Base-by-base conservation (phyloP, 805 yeast species). In the Blastobotrys attinorum region DNA sequence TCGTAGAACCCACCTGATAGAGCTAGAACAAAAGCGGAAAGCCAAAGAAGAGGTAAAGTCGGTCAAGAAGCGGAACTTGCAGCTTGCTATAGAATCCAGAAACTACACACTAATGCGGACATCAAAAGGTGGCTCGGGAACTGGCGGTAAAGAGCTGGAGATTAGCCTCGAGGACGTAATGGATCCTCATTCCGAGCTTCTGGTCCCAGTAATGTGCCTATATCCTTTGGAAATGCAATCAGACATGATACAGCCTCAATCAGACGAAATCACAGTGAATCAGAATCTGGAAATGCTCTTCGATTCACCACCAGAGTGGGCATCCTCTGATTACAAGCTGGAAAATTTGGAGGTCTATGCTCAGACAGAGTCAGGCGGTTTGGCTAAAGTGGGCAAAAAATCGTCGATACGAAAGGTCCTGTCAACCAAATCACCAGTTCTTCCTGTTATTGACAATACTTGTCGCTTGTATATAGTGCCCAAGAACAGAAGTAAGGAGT, bases 211-310 rank as follows among this genome's bases (percentile, higher is more conserved):
- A 0, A 69, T 82, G 67, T 67, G 86, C 3, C 62, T 89, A 45
- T 90, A 87, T 54, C 97, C 97, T 18, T 75, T 88, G 1, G 77
- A 76, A 3, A 82, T 83, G 60, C 92, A 86, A 59, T 84, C 87
- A 53, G 97, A 90, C 61, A 80, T 81, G 53, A 68, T 90, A 32
- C 83, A 79, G 1, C 81, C 79, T 47, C 73, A 83, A 4, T 77
- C 90, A 47, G 96, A 88, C 61, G 63, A 79, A 31, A 70, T 81
- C 1, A 73, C 90, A 0, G 77, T 90, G 0, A 56, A 61, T 3
- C 92, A 83, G 31, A 56, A 84, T 8, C 59, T 87, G 48, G 75
- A 73, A 27, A 59, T 76, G 48, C 72, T 88, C 2, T 64, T 79
- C 58, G 71, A 79, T 35, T 72, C 88, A 55, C 88, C 89, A 3